Base-by-base conservation (phyloP, 805 yeast genomes). In the Torulaspora microellipsoides region DNA sequence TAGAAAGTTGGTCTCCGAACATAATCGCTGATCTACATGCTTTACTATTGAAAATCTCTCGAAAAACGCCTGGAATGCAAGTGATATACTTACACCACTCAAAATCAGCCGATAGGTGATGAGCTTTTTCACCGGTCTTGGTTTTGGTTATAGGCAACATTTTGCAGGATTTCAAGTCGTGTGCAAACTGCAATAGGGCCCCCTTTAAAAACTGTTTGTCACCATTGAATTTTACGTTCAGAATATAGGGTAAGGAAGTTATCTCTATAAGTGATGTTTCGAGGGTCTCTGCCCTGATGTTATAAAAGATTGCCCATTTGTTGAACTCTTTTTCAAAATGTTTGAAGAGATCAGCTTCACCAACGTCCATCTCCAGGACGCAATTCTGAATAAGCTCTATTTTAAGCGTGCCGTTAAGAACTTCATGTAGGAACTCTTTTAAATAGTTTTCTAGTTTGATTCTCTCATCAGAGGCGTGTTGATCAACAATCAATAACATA, bases 391-490 rank as follows among this genome's bases (percentile, higher is more conserved):
- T 13, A 2, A 41, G 41, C 29, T 48, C 46, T 3, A 35, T 20
- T 5, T 50, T 46, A 4, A 54, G 31, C 6, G 51, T 43, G 31
- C 57, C 55, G 11, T 59, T 59, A 4, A 57, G 29, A 1, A 63
- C 67, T 8, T 49, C 47, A 5, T 46, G 34, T 2, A 77, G 54
- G 42, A 70, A 67, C 2, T 68, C 69, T 28, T 58, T 49, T n/a
- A 77, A 62, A 10, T 73, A 53, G 1, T 46, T 39, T 53, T 88
- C 96, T 2, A 83, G 73, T 36, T 69, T 68, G 0, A 85, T 69
- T 42, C 96, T 62, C 57, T 88, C 95, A 62, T 85, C 95, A 42
- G 83, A 78, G 0, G 95, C 95, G 67, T 88, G 96, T 55, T 87
- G 96, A 57, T 88, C 96, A 4, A 84, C 54, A 1, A 77, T 63